Conservation (phyloP, 1,284 basidiomycete genomes). For the Afroboletus lepidellus region DNA sequence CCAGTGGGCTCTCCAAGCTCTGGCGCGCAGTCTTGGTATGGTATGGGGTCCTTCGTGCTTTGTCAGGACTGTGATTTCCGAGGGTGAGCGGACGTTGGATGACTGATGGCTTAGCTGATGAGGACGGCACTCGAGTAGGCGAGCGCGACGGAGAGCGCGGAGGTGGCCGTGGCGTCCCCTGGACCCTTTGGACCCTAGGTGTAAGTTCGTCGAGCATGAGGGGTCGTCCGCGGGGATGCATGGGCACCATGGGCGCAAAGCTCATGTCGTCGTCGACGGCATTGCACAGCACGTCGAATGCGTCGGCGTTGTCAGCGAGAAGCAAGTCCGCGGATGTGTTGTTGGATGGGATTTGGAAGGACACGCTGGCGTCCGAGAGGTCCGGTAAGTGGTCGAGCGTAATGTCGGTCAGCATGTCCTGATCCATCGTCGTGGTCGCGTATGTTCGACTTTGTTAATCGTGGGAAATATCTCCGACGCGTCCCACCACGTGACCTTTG, state of each 20-base stretch:
- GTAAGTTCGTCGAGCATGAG: conserved; percentile 40
- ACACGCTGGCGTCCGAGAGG: conserved; percentile 43
- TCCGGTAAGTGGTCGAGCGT: conserved; percentile 51
- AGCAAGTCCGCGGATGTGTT: conserved; percentile 39
- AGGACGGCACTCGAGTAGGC: conserved; percentile 11
- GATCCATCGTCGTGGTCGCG: conserved; percentile 12
- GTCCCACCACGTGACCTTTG: conserved; percentile 27
- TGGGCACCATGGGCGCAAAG: conserved; percentile 32
- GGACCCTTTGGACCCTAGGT: conserved; percentile 34
- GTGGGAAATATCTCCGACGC: conserved; percentile 31
- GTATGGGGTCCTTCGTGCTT: conserved; percentile 6
- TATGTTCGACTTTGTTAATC: conserved; percentile 14
- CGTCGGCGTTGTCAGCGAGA: conserved; percentile 35
- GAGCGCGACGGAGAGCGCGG: conserved; percentile 11
- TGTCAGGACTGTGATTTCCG: conserved; percentile 18
- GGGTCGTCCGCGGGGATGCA: conserved; percentile 23
- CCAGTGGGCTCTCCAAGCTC: conserved; percentile 7
- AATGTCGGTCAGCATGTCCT: conserved; percentile 36
- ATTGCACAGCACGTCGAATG: conserved; percentile 41
- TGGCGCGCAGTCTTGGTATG: not conserved
- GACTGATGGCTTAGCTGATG: conserved; percentile 26
- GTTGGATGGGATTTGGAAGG: conserved; percentile 51
- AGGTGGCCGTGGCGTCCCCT: conserved; percentile 4
- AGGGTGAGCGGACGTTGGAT: conserved; percentile 19
- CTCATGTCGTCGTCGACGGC: conserved; percentile 31